Base-by-base conservation (phyloP, 306 rosid species). In the Trifolium pratense region DNA sequence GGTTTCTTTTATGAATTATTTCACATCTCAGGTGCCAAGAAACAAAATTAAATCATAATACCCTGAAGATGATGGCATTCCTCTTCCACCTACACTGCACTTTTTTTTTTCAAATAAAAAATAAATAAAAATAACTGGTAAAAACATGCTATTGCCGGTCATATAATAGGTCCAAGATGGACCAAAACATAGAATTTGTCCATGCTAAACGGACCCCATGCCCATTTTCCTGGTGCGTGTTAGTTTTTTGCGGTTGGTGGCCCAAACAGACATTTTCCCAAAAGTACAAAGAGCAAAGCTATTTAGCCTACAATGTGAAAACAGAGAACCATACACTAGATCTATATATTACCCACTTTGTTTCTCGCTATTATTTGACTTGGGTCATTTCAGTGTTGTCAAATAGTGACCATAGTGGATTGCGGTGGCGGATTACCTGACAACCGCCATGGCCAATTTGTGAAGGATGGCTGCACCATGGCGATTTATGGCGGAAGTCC, bases 41-140 rank as follows among this genome's bases (percentile, higher is more conserved):
- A 51, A 21, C 57, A 57, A 67, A 36, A 26, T 68, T 14, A 58
- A 53, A 68, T n/a, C n/a, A n/a, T n/a, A n/a, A n/a, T n/a, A 21
- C 42, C 26, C 11, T n/a, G n/a, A n/a, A n/a, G n/a, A n/a, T n/a
- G n/a, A n/a, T n/a, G n/a, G n/a, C n/a, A n/a, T n/a, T n/a, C n/a
- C n/a, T n/a, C n/a, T n/a, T n/a, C n/a, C n/a, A n/a, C n/a, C n/a
- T n/a, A n/a, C n/a, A n/a, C n/a, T n/a, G n/a, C n/a, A n/a, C n/a
- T n/a, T n/a, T n/a, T n/a, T n/a, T n/a, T n/a, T n/a, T n/a, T n/a
- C n/a, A n/a, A n/a, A n/a, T n/a, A n/a, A n/a, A n/a, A n/a, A n/a
- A n/a, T n/a, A n/a, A n/a, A n/a, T n/a, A n/a, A n/a, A n/a, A n/a
- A n/a, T n/a, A n/a, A n/a, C n/a, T n/a, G n/a, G n/a, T n/a, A n/a